Evolutionary conservation across 2,329 filamentous ascomycete species (phyloP).

Genomic region (Kalaharituber pfeilii): DNA sequence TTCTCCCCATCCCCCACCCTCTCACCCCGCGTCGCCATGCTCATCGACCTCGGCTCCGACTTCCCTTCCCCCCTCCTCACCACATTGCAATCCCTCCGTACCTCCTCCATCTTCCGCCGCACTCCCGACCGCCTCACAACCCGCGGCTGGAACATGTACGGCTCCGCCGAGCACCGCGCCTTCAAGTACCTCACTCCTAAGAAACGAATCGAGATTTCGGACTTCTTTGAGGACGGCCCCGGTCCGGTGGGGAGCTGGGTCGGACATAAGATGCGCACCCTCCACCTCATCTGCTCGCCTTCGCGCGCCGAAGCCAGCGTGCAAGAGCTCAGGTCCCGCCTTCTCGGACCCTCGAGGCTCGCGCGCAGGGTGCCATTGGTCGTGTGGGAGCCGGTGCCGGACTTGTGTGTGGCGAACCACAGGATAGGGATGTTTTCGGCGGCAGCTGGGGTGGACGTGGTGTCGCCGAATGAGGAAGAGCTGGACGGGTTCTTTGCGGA

Average conservation of each 20-base stretch:
- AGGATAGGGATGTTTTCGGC: slow-evolving; percentile 27
- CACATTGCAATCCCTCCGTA: slow-evolving; percentile 57
- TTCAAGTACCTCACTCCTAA: slow-evolving; percentile 86
- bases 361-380: slow-evolving; percentile 26
- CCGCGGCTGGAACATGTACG: slow-evolving; percentile 64
- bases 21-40: slow-evolving; percentile 63
- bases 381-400: slow-evolving; percentile 90
- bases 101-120: slow-evolving; percentile 50
- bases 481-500: slow-evolving; percentile 62
- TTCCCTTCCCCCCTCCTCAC: slow-evolving; percentile 52
- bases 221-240: slow-evolving; percentile 37
- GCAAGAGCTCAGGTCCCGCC: slow-evolving; percentile 11
- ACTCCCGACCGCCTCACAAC: slow-evolving; percentile 58
- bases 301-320: slow-evolving; percentile 12
- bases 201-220: slow-evolving; percentile 54
- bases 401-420: slow-evolving; percentile 58
- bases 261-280: slow-evolving; percentile 5
- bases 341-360: neutral
- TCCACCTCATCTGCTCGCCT: slow-evolving; percentile 22
- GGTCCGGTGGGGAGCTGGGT: neutral
- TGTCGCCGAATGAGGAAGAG: slow-evolving; percentile 74
- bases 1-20: slow-evolving; percentile 48
- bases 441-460: slow-evolving; percentile 39
- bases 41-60: slow-evolving; percentile 76
- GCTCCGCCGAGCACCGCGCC: slow-evolving; percentile 40